Evolutionary conservation across 2,329 filamentous ascomycete species (phyloP).

Genomic region (Bipolaris cookei): DNA sequence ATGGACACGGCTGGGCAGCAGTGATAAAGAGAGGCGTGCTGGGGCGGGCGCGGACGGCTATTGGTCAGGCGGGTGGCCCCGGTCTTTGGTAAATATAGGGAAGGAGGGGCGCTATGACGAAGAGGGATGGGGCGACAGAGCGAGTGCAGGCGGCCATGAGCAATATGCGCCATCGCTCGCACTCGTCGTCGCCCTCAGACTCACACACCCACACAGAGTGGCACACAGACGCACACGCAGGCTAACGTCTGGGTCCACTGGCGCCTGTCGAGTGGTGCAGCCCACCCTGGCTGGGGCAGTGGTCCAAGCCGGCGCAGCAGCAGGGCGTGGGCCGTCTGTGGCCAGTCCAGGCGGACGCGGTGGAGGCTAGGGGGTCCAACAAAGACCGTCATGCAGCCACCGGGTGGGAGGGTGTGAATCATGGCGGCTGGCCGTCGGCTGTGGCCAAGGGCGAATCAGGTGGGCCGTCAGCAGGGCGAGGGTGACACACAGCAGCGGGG

Average conservation of each 20-base stretch:
- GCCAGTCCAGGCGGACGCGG: constrained; percentile 1
- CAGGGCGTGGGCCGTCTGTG: constrained; percentile 31
- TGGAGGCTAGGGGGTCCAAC: constrained; percentile 27
- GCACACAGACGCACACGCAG: not conserved
- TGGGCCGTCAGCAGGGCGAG: constrained; percentile 18
- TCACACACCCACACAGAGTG: not conserved
- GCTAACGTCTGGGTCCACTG: constrained; percentile 33
- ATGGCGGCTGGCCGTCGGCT: constrained; percentile 35
- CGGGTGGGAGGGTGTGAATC: constrained; percentile 34
- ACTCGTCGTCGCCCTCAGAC: constrained; percentile 8
- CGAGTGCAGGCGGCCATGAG: constrained; percentile 37
- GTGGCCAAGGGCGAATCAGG: constrained; percentile 28
- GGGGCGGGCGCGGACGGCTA: constrained; percentile 27
- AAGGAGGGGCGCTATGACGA: constrained; percentile 49
- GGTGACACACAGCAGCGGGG: constrained; percentile 35
- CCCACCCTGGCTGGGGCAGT: constrained; percentile 24
- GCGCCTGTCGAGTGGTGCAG: not conserved
- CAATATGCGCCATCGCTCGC: constrained; percentile 35
- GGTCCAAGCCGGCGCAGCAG: constrained; percentile 28
- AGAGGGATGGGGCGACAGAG: constrained; percentile 44
- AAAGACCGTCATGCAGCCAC: constrained; percentile 32
- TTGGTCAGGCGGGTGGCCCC: constrained; percentile 38
- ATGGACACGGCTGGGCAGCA: constrained; percentile 46
- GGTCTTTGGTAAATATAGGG: constrained; percentile 49
- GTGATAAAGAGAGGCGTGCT: constrained; percentile 39